Evolutionary conservation across 495 filamentous ascomycete genomes (phyloP).

Genomic region (Melanomma pulvis-pyrius): DNA sequence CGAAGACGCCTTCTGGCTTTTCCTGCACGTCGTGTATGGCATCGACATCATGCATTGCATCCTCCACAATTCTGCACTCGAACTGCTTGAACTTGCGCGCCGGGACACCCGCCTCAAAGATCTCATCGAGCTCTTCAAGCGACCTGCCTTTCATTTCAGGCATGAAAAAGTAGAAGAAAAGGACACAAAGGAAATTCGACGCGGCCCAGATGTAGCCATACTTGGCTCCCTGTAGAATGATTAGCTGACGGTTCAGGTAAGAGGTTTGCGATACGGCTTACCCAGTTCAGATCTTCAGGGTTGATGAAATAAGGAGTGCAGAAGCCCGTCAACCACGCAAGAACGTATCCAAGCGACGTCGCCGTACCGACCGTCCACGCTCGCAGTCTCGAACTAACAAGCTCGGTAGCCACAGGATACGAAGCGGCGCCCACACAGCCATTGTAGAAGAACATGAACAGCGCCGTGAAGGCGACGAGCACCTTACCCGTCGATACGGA

Average conservation of each 20-base stretch:
- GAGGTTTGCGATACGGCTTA: neutral
- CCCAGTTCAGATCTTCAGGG: constrained; percentile 54
- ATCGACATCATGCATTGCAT: constrained; percentile 20
- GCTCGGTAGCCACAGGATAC: constrained; percentile 27
- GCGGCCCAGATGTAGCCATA: constrained; percentile 59
- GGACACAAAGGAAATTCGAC: constrained; percentile 41
- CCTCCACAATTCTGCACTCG: constrained; percentile 27
- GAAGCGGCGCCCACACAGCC: constrained; percentile 18
- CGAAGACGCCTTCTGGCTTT: neutral
- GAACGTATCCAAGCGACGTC: constrained; percentile 54
- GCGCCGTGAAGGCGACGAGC: constrained; percentile 24
- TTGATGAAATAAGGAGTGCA: constrained; percentile 54
- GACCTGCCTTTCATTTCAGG: constrained; percentile 31
- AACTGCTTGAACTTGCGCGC: constrained; percentile 29
- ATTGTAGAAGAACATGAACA: constrained; percentile 34
- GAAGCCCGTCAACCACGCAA: constrained; percentile 53
- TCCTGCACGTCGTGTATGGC: neutral
- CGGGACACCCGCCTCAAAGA: constrained; percentile 23
- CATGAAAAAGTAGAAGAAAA: constrained; percentile 40
- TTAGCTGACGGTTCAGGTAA: neutral
- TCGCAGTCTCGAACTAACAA: constrained; percentile 52
- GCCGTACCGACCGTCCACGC: constrained; percentile 57
- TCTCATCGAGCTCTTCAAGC: constrained; percentile 34
- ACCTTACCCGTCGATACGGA: neutral
- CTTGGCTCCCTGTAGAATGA: constrained; percentile 25